Evolutionary conservation across 75 land plant species (phyloP), one percentile per base, ranked within the genome.

Genomic region (Ceratopteris richardii): DNA sequence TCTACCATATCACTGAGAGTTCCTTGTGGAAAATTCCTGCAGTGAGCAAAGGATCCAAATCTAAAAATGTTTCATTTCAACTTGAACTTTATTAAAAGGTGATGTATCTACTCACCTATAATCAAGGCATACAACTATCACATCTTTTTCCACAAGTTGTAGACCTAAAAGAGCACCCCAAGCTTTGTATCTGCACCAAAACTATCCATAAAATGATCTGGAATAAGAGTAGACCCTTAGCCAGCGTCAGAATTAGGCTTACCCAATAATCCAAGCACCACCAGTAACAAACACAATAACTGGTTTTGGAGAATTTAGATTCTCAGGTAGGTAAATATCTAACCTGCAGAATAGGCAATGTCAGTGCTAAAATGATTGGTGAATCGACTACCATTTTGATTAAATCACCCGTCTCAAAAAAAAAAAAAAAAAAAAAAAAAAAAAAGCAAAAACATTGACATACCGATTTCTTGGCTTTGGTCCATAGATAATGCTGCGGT

Each of bases 181-280:
- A 27, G 95, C 98, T 72, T 85, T 93, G 55, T 93, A 88, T 33
- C 98, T 93, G 66, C 43, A 40, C 43, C 25, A 29, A 21, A 4
- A 3, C 3, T 3, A 9, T 3, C 9, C 37, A 33, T 4, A 33
- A 33, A 9, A 4, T 9, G 9, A 4, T 33, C 7, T 4, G 9
- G 3, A 33, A 33, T 4, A 9, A 33, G 7, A 3, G 9, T 4
- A 33, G 3, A 33, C 9, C 9, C 9, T 33, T 9, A 33, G 37
- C 37, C 37, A 33, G 9, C 3, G 7, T 33, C 37, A 33, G 9
- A 9, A 3, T 9, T 4, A 33, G 9, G 37, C 9, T 3, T 33
- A 94, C 98, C 98, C 98, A 63, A 94, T 94, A 24, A 94, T 86
- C 96, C 98, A 94, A 11, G 98, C 98, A 63, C 98, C 98, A 50